These are phyloP conservation scores for Podosphaera aphanis DNA, from an alignment of 2,329 filamentous ascomycete genomes.

Conservation along the genomic window DNA sequence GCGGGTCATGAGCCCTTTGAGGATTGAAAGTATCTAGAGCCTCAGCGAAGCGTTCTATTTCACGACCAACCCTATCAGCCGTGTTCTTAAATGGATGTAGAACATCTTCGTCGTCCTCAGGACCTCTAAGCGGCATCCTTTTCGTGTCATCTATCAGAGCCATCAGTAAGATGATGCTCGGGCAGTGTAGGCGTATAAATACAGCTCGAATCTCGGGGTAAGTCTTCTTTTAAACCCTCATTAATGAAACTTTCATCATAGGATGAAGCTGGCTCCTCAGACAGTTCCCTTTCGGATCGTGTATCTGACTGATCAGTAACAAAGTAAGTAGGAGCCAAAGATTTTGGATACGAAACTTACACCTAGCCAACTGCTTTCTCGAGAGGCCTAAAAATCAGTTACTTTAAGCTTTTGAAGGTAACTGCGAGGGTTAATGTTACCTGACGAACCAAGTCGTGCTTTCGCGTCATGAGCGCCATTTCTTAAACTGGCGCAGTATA, in stretches of 20 bases:
- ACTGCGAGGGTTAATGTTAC: not conserved
- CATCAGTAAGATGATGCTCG: not conserved
- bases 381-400: constrained; percentile 8
- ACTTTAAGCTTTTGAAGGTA: not conserved
- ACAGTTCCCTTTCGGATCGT: constrained; percentile 13
- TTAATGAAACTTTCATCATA: constrained; percentile 16
- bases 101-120: constrained; percentile 22
- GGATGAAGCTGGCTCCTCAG: constrained; percentile 14
- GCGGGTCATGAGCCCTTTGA: constrained; percentile 21
- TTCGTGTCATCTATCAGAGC: constrained; percentile 6
- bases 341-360: constrained; percentile 6
- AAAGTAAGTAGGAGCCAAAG: not conserved
- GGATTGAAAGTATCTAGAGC: constrained; percentile 53
- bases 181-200: not conserved
- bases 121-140: constrained; percentile 13
- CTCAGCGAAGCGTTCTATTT: constrained; percentile 72
- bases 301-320: constrained; percentile 7
- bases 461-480: constrained; percentile 16
- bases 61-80: constrained; percentile 46
- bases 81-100: constrained; percentile 38
- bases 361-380: constrained; percentile 15
- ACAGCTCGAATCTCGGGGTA: constrained; percentile 9
- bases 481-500: not conserved
- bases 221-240: constrained; percentile 13
- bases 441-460: constrained; percentile 6